A percentile compares a stretch with the other conserved stretches of the same genome.
Conservation (phyloP, 2,329 filamentous ascomycete genomes). For the Colletotrichum lini region DNA sequence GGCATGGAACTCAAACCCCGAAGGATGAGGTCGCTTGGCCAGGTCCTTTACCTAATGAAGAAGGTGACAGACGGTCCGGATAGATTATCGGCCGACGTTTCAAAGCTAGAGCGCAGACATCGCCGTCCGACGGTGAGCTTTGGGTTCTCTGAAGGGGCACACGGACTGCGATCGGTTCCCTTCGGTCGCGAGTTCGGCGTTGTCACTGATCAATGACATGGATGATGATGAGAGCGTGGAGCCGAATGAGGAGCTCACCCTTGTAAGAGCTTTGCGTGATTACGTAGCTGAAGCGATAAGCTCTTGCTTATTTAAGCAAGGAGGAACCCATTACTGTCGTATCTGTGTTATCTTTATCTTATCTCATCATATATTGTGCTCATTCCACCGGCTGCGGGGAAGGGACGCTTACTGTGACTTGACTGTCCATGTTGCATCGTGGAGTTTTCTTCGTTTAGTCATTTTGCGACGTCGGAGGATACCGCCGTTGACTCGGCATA, state of each 20-base stretch:
- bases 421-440: too few relatives aligned
- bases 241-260: slow-evolving; percentile 40
- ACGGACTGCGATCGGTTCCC: slow-evolving; percentile 15
- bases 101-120: slow-evolving; percentile 29
- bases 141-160: slow-evolving; percentile 21
- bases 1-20: neutral
- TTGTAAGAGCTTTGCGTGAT: slow-evolving; percentile 28
- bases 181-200: slow-evolving; percentile 40
- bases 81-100: slow-evolving; percentile 39
- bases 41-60: slow-evolving; percentile 34
- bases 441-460: too few relatives aligned
- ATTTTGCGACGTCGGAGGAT: neutral
- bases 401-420: neutral
- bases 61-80: slow-evolving; percentile 37
- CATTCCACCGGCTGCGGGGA: neutral
- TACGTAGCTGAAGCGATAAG: slow-evolving; percentile 38
- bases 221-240: slow-evolving; percentile 41
- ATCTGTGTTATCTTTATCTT: neutral
- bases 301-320: neutral
- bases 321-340: too few relatives aligned
- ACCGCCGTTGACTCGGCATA: too few relatives aligned
- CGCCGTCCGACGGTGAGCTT: slow-evolving; percentile 22
- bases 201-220: slow-evolving; percentile 37
- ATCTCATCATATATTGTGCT: neutral
- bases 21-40: slow-evolving; percentile 25